Evolutionary conservation across 805 yeast species (phyloP).

Genomic region (Nakazawaea wyomingensis): DNA sequence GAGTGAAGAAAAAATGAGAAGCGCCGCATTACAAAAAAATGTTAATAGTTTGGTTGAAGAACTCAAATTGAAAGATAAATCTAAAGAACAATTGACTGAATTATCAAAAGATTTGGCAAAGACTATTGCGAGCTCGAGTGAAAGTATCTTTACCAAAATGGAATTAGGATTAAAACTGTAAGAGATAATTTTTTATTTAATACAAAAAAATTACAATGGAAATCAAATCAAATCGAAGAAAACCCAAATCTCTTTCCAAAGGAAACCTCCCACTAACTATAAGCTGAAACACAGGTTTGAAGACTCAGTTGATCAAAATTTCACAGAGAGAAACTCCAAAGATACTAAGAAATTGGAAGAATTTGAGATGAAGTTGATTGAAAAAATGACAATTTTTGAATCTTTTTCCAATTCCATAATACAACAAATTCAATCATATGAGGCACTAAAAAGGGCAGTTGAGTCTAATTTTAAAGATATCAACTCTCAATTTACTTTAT

Average conservation of each 20-base stretch:
- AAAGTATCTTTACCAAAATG: slow-evolving; percentile 25
- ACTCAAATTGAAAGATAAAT: slow-evolving; percentile 11
- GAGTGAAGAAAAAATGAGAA: slow-evolving; percentile 41
- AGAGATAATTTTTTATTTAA: slow-evolving; percentile 26
- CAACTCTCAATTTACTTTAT: background rate
- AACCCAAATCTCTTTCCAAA: too few species aligned
- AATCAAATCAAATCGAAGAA: too few species aligned
- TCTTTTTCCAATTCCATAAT: background rate
- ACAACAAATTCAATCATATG: background rate
- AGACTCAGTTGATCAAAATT: too few species aligned
- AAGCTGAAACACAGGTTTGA: slow-evolving; percentile 21
- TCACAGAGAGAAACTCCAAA: slow-evolving; percentile 8
- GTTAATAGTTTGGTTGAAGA: slow-evolving; percentile 15
- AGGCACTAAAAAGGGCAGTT: background rate
- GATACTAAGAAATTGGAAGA: background rate
- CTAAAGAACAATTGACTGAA: slow-evolving; percentile 6
- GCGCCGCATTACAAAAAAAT: slow-evolving; percentile 21
- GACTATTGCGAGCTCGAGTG: slow-evolving; percentile 18
- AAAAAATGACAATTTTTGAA: background rate
- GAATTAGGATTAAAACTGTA: slow-evolving; percentile 30
- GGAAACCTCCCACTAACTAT: too few species aligned
- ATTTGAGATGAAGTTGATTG: background rate
- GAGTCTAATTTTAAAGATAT: background rate
- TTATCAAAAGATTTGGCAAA: slow-evolving; percentile 3
- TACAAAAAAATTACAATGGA: too few species aligned